These are phyloP conservation scores for Halophytophthora polymorphica DNA, from an alignment of 352 stramenopile species.

Conservation along the genomic window DNA sequence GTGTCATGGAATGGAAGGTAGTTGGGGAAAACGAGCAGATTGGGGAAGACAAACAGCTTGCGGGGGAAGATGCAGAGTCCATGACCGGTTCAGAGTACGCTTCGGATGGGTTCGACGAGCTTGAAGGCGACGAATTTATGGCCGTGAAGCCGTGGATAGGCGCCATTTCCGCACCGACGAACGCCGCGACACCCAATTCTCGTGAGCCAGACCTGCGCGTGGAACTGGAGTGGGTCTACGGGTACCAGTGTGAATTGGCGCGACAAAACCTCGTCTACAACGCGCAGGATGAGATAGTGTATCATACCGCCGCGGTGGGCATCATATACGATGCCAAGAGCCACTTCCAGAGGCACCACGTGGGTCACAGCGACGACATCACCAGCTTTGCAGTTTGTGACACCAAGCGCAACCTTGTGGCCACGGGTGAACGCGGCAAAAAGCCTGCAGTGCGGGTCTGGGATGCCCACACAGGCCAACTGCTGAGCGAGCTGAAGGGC, in stretches of 20 bases:
- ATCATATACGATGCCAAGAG: slow-evolving; percentile 74
- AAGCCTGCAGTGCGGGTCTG: slow-evolving; percentile 75
- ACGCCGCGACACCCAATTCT: slow-evolving; percentile 57
- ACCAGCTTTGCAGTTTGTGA: slow-evolving; percentile 73
- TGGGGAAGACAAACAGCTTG: slow-evolving; percentile 6
- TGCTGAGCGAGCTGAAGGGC: slow-evolving; percentile 57
- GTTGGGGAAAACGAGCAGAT: slow-evolving; percentile 28
- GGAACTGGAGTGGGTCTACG: slow-evolving; percentile 84
- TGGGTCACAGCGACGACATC: slow-evolving; percentile 86
- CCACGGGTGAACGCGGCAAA: slow-evolving; percentile 84
- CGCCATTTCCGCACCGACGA: slow-evolving; percentile 74
- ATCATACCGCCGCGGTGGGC: slow-evolving; percentile 84
- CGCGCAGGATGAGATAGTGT: slow-evolving; percentile 71
- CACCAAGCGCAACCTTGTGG: slow-evolving; percentile 61
- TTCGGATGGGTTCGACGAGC: slow-evolving; percentile 15
- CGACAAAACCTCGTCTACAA: slow-evolving; percentile 85
- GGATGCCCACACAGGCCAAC: slow-evolving; percentile 72
- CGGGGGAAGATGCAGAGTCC: slow-evolving; percentile 14
- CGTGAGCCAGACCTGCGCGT: slow-evolving; percentile 59
- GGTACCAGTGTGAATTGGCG: slow-evolving; percentile 69
- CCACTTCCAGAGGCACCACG: slow-evolving; percentile 79
- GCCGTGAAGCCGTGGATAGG: slow-evolving; percentile 88
- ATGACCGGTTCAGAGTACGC: slow-evolving; percentile 16
- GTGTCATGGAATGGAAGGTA: slow-evolving; percentile 89
- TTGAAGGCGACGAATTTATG: slow-evolving; percentile 85